Evolutionary conservation across 1,284 basidiomycete genomes (phyloP).

Genomic region (Ceratobasidium sp.): DNA sequence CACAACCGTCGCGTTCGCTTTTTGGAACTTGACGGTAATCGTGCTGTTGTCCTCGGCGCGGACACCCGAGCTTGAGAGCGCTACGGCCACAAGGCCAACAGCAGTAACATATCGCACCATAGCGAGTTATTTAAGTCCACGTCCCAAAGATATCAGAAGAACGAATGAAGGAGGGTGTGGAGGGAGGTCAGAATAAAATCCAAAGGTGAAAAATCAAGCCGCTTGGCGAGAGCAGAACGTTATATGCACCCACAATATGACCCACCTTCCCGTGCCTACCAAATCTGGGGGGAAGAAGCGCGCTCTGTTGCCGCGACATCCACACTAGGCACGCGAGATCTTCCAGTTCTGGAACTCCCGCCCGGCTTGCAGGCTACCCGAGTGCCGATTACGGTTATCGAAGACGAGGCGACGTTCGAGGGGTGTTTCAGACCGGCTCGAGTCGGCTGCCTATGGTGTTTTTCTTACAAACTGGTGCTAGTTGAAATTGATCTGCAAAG

Average conservation of each 20-base stretch:
- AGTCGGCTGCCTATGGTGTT: no score
- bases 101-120: constrained; percentile 39
- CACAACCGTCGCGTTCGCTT: constrained; percentile 22
- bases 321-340: constrained; percentile 33
- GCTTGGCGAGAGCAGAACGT: background rate
- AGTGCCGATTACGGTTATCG: constrained; percentile 6
- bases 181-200: background rate
- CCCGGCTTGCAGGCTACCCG: constrained; percentile 9
- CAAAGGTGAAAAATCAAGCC: background rate
- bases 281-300: constrained; percentile 20
- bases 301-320: background rate
- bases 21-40: constrained; percentile 39
- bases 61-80: constrained; percentile 1
- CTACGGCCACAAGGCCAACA: constrained; percentile 26
- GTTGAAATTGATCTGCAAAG: no score
- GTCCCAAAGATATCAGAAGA: background rate
- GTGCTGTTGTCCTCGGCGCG: constrained; percentile 34
- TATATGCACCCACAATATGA: constrained; percentile 7
- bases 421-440: no score
- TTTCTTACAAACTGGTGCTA: no score
- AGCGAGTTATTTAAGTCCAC: no score
- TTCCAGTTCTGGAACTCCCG: constrained; percentile 31
- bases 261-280: constrained; percentile 10
- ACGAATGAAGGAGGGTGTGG: background rate
- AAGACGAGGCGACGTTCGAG: no score